Evolutionary conservation across 1,139 yeast species (phyloP).

Genomic region (Kluyveromyces sp.): DNA sequence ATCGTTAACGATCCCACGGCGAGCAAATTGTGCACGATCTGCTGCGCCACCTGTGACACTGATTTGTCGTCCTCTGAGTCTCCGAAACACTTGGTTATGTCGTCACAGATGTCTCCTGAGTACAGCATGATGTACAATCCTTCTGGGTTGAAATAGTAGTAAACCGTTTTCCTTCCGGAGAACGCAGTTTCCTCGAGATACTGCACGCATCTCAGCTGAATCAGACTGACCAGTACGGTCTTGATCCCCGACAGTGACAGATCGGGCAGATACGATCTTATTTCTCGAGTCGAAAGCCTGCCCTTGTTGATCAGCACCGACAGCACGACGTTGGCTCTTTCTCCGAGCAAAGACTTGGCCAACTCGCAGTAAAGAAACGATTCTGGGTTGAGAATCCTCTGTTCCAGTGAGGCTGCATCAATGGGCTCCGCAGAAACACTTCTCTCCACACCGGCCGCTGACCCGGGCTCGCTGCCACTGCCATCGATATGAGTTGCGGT

Average conservation of each 20-base stretch:
- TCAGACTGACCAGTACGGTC: conserved; percentile 53
- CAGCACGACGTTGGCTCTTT: conserved; percentile 50
- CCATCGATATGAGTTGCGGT: neutral
- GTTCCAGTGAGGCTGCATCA: conserved; percentile 23
- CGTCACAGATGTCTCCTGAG: conserved; percentile 67
- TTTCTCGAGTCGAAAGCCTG: conserved; percentile 45
- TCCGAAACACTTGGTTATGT: conserved; percentile 31
- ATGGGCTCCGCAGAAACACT: conserved; percentile 7
- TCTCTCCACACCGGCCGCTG: conserved; percentile 1
- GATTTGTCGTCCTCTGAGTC: conserved; percentile 25
- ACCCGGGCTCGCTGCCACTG: conserved; percentile 7
- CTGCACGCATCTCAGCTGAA: conserved; percentile 58
- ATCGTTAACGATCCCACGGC: conserved; percentile 58
- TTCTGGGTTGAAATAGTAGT: conserved; percentile 55
- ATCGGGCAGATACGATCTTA: conserved; percentile 36
- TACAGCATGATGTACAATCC: conserved; percentile 63
- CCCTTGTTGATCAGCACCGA: conserved; percentile 55
- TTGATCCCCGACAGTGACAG: conserved; percentile 43
- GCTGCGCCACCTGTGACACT: conserved; percentile 38
- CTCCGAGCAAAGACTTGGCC: conserved; percentile 54
- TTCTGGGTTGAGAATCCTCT: conserved; percentile 52
- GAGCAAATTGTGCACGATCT: conserved; percentile 65
- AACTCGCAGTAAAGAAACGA: conserved; percentile 50
- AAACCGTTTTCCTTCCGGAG: conserved; percentile 33
- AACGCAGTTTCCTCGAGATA: conserved; percentile 43